phyloP scores from a whole-genome alignment of 2,329 filamentous ascomycete genomes.

The Elsinoe necatrix region DNA sequence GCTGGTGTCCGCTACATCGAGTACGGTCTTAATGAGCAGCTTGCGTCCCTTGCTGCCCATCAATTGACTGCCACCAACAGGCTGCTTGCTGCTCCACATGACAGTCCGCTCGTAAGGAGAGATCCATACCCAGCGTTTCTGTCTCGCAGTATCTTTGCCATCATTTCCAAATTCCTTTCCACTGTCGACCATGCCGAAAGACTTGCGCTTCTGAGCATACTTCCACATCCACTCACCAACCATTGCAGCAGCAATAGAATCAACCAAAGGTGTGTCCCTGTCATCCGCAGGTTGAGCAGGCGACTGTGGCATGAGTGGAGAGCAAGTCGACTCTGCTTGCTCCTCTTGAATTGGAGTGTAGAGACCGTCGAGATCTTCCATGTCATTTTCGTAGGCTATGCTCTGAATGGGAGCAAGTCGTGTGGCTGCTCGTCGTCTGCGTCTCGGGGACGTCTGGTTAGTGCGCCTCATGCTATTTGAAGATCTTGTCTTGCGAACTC shows the following conservation, averaged over 20 bases:
- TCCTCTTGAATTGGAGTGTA: constrained; percentile 3
- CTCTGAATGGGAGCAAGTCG: constrained; percentile 11
- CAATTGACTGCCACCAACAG: constrained; percentile 74
- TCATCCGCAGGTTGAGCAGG: not conserved
- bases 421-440: constrained; percentile 25
- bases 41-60: constrained; percentile 93
- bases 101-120: constrained; percentile 93
- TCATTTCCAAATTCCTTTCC: constrained; percentile 56
- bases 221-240: constrained; percentile 97
- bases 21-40: constrained; percentile 84
- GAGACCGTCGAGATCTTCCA: not conserved
- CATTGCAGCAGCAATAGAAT: constrained; percentile 97
- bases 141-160: constrained; percentile 62
- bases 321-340: not conserved
- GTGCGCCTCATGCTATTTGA: constrained; percentile 59
- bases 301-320: not conserved
- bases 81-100: constrained; percentile 98
- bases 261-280: constrained; percentile 61
- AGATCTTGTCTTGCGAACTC: constrained; percentile 75
- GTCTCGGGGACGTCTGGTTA: constrained; percentile 47
- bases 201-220: constrained; percentile 78
- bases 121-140: constrained; percentile 98
- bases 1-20: constrained; percentile 94
- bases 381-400: constrained; percentile 5
- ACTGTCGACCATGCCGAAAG: constrained; percentile 61